Evolutionary conservation across 1,284 basidiomycete genomes (phyloP), one percentile per base, ranked within the genome.

Genomic region (Bondarzewia mesenterica): DNA sequence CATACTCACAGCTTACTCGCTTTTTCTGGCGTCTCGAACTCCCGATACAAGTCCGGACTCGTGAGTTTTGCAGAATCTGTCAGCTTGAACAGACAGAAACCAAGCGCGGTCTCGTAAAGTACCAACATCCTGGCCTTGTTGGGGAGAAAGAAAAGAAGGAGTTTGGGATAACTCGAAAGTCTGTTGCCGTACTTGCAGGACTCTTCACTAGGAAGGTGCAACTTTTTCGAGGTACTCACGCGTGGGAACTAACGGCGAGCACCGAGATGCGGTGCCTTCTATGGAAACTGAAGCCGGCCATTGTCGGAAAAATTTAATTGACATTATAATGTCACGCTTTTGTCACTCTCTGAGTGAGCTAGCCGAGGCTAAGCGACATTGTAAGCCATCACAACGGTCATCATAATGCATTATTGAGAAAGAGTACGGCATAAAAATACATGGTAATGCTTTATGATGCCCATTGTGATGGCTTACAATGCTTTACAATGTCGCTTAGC

Each of bases 71-170:
- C 88, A 51, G 90, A 77, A 70, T 95, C 90, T 51, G 87, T 85
- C 56, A 97, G 80, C 70, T 96, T 96, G 83, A 99, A 98, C 50
- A 99, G 87, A 75, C 92, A 94, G 76, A 94, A 98, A 69, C 95
- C 93, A 65, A 92, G 78, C 39, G 89, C 79, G 3, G 89, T 90
- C 72, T 90, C 87, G 70, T 88, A 89, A 54, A 90, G 68, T 27
- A 90, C 87, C 64, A 90, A 74, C 87, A 90, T 89, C 67, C 23
- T 70, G 60, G 42, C 14, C 41, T 25, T 37, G 5, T n/a, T 29
- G 22, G 44, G 57, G 48, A 50, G 48, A 49, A 49, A 46, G 46
- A 44, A 40, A 49, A 21, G 32, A 47, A 47, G 46, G 51, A 53
- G 52, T 18, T 21, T 22, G 26, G 27, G 10, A 39, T 37, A 23